A percentile compares a stretch with the other conserved stretches of the same genome.
Conservation (phyloP, 2,329 filamentous ascomycete genomes). For the Fragosphaeria purpurea region DNA sequence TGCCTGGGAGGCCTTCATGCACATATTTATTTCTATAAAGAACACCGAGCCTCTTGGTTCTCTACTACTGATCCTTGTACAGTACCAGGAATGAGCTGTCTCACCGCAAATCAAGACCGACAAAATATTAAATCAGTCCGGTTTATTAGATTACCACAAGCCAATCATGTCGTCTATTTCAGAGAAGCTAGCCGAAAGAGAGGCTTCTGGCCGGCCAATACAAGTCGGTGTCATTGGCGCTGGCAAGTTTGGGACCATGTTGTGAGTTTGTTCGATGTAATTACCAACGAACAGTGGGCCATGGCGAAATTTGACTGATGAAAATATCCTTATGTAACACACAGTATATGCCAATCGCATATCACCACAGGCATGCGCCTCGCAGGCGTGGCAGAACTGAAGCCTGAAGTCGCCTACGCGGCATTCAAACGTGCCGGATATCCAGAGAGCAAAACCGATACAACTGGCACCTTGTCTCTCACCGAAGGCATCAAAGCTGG, state of each 20-base stretch:
- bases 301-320: too few species aligned
- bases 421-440: conserved; percentile 31
- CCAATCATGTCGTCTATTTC: conserved; percentile 27
- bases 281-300: too few species aligned
- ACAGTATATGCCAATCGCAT: conserved; percentile 30
- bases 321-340: too few species aligned
- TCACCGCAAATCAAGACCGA: too few species aligned
- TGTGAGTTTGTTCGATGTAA: conserved; percentile 7
- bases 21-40: too few species aligned
- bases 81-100: too few species aligned
- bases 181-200: conserved; percentile 29
- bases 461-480: conserved; percentile 22
- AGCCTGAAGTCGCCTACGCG: conserved; percentile 27
- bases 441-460: conserved; percentile 27
- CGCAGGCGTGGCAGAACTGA: conserved; percentile 33
- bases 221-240: conserved; percentile 34
- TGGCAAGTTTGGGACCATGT: conserved; percentile 38
- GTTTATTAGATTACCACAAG: too few species aligned
- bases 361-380: conserved; percentile 32
- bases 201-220: conserved; percentile 28
- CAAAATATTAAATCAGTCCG: too few species aligned
- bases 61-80: too few species aligned
- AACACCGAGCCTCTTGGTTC: too few species aligned
- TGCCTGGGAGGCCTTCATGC: too few species aligned
- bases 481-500: conserved; percentile 28